Percentiles rank a stretch among this genome's conserved stretches.
Evolutionary conservation across 768 basidiomycete genomes (phyloP).

Genomic region (Austroboletus eburneus): DNA sequence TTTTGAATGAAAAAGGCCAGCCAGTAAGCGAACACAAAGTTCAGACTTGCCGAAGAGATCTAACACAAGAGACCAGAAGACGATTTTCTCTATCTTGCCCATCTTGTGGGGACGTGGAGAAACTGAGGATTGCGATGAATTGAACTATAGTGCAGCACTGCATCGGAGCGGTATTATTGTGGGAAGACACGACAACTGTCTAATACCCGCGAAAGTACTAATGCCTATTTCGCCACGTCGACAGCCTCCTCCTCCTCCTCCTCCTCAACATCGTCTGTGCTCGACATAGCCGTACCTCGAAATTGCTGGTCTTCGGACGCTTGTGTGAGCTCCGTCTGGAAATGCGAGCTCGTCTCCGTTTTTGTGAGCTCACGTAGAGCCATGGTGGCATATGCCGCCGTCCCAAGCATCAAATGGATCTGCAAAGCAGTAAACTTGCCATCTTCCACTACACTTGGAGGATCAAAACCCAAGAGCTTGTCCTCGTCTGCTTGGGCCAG

Average conservation of each 20-base stretch:
- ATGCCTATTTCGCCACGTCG: background rate
- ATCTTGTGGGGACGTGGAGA: constrained; percentile 31
- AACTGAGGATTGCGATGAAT: background rate
- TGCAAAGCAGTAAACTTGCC: constrained; percentile 89
- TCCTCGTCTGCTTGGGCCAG: constrained; percentile 97
- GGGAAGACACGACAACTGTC: background rate
- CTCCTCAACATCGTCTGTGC: constrained; percentile 21
- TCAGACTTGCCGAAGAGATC: constrained; percentile 72
- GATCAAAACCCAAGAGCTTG: constrained; percentile 74
- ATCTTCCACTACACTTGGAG: constrained; percentile 59
- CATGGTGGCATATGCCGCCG: constrained; percentile 97
- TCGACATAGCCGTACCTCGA: constrained; percentile 43
- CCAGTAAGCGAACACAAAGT: too few species aligned
- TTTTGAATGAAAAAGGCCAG: background rate
- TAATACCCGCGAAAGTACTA: background rate
- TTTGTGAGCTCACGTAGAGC: constrained; percentile 93
- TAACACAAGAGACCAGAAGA: constrained; percentile 86
- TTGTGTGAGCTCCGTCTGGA: constrained; percentile 75
- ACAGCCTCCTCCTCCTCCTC: constrained; percentile 11
- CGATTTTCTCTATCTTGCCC: constrained; percentile 70
- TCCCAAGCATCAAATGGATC: constrained; percentile 78
- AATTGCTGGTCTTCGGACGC: constrained; percentile 81
- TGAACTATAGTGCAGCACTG: too few species aligned
- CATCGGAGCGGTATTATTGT: too few species aligned
- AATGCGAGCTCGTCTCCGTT: constrained; percentile 90